phyloP scores from a whole-genome alignment of 345 rosid genomes.

The Boechera stricta region DNA sequence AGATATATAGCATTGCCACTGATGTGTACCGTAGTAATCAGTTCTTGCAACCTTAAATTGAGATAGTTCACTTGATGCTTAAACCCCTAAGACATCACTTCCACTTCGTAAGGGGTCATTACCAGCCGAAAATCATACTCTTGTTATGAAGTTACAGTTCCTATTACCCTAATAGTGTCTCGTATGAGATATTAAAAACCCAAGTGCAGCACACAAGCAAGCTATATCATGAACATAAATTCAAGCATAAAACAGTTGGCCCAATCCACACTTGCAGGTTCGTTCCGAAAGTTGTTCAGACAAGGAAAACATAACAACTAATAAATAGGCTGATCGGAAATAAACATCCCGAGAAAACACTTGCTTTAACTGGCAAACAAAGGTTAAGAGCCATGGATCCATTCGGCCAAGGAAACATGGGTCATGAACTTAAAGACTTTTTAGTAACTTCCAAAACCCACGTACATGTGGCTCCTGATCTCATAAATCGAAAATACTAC shows the following conservation, averaged over 20 bases:
- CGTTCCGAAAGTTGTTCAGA: constrained; percentile 4
- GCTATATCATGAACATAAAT: not conserved
- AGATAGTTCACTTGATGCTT: not conserved
- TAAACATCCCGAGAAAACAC: not conserved
- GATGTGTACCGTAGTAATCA: not conserved
- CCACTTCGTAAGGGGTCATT: not conserved
- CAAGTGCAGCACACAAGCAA: constrained; percentile 6
- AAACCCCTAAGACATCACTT: not conserved
- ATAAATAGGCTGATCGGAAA: not conserved
- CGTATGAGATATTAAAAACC: not conserved
- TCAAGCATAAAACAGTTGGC: not conserved
- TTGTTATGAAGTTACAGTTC: constrained; percentile 1
- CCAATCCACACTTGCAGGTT: constrained; percentile 2
- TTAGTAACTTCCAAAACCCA: not conserved
- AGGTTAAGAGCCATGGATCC: not conserved
- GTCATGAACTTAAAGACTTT: not conserved
- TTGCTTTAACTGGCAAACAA: constrained; percentile 5
- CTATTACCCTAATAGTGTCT: constrained; percentile 6
- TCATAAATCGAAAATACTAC: not conserved
- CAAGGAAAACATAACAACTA: constrained; percentile 2
- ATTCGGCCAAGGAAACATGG: not conserved
- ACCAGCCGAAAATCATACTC: not conserved
- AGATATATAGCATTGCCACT: not conserved
- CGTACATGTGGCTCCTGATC: constrained; percentile 4
- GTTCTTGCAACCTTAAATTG: constrained; percentile 1